phyloP scores from a whole-genome alignment of 1,284 basidiomycete species.

The Baeospora myosura region DNA sequence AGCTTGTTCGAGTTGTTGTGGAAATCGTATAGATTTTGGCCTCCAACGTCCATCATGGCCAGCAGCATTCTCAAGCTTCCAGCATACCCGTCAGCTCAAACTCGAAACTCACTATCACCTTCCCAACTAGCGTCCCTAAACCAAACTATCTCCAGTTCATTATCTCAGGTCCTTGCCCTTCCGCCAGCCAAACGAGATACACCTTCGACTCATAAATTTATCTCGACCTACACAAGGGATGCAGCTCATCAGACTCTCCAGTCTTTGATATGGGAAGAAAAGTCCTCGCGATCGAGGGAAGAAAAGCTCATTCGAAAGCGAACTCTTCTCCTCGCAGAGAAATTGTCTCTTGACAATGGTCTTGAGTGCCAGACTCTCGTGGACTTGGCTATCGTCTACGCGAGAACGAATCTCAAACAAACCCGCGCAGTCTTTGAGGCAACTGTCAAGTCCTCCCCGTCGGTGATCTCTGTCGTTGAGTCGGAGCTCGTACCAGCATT shows the following conservation, averaged over 20 bases:
- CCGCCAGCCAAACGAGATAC: slow-evolving; percentile 39
- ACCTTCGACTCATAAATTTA: slow-evolving; percentile 37
- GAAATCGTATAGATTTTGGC: too few species aligned
- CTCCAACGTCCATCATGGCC: too few species aligned
- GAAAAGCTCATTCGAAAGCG: slow-evolving; percentile 43
- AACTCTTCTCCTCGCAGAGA: slow-evolving; percentile 51
- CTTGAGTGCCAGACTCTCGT: slow-evolving; percentile 49
- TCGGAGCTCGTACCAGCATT: slow-evolving; percentile 50
- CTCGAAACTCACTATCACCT: slow-evolving; percentile 43
- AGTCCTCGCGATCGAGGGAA: slow-evolving; percentile 21
- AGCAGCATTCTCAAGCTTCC: too few species aligned
- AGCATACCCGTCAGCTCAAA: slow-evolving; percentile 44
- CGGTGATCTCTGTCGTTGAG: slow-evolving; percentile 26
- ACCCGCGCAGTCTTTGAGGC: slow-evolving; percentile 37
- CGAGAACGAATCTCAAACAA: slow-evolving; percentile 33
- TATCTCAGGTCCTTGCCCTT: slow-evolving; percentile 38
- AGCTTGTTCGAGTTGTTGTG: too few species aligned
- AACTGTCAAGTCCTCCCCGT: slow-evolving; percentile 26
- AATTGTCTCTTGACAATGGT: slow-evolving; percentile 31
- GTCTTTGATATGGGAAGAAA: slow-evolving; percentile 46
- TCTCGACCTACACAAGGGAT: slow-evolving; percentile 53
- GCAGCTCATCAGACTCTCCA: slow-evolving; percentile 44
- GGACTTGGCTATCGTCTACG: slow-evolving; percentile 56
- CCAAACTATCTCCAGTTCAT: slow-evolving; percentile 38
- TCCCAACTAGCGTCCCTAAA: slow-evolving; percentile 45